These are phyloP conservation scores for Leccinum subgranulosum DNA, from an alignment of 768 basidiomycete genomes.

Conservation along the genomic window DNA sequence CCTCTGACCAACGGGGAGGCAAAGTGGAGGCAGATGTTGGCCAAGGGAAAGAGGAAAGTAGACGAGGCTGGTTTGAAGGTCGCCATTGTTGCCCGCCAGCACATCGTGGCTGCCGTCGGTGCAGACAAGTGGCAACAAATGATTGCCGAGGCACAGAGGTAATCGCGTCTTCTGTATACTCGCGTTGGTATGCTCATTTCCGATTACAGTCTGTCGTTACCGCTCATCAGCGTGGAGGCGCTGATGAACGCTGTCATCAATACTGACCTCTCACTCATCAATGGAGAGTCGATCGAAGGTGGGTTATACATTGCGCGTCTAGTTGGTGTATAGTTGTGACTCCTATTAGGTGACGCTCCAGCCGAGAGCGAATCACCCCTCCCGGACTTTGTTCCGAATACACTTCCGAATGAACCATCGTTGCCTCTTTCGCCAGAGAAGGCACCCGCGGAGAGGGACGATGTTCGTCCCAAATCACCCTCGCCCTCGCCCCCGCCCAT, in stretches of 20 bases:
- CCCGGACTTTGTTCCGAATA: conserved; percentile 52
- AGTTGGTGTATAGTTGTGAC: background rate
- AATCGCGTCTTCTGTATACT: conserved; percentile 8
- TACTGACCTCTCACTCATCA: conserved; percentile 34
- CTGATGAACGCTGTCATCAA: conserved; percentile 50
- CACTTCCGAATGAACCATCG: conserved; percentile 50
- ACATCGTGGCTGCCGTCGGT: conserved; percentile 51
- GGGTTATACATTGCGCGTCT: background rate
- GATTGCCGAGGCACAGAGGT: conserved; percentile 51
- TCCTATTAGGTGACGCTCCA: background rate
- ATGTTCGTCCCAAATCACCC: conserved; percentile 2
- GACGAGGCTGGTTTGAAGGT: conserved; percentile 42
- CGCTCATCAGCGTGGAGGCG: conserved; percentile 44
- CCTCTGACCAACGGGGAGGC: conserved; percentile 46
- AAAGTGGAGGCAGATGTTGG: conserved; percentile 52
- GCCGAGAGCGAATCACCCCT: conserved; percentile 34
- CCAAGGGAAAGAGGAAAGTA: conserved; percentile 49
- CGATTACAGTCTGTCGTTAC: conserved; percentile 35
- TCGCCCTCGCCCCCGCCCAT: conserved; percentile 22
- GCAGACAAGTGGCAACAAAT: conserved; percentile 53
- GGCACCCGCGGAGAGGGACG: conserved; percentile 16
- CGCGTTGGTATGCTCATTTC: conserved; percentile 5
- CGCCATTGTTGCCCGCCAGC: conserved; percentile 51
- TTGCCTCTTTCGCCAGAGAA: conserved; percentile 21
- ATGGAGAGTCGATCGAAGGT: conserved; percentile 24